phyloP scores from a whole-genome alignment of 2,329 filamentous ascomycete genomes.

The Atkinsonella texensis region DNA sequence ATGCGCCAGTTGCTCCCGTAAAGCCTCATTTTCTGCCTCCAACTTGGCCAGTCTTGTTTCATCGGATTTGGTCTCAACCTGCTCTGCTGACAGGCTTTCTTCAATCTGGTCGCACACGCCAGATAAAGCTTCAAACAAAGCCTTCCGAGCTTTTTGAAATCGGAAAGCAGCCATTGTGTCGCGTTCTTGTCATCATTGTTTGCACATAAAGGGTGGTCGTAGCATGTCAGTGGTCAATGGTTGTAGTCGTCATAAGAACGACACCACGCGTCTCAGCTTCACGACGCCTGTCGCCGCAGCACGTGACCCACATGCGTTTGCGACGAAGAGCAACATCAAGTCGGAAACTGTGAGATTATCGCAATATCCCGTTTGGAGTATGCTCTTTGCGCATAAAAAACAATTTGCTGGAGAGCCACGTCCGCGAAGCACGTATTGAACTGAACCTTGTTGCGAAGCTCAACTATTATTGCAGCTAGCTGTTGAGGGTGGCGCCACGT shows the following conservation, averaged over 20 bases:
- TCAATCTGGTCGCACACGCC: slow-evolving; percentile 27
- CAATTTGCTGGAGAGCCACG: too few relatives aligned
- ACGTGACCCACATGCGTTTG: neutral
- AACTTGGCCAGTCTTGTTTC: slow-evolving; percentile 13
- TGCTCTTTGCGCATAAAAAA: too few relatives aligned
- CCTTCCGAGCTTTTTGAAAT: slow-evolving; percentile 26
- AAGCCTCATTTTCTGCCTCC: slow-evolving; percentile 29
- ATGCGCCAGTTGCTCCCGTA: slow-evolving; percentile 24
- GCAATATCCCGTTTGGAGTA: too few relatives aligned
- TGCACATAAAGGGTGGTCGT: neutral
- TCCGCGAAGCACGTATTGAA: too few relatives aligned
- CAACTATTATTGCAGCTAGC: neutral
- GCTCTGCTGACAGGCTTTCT: neutral
- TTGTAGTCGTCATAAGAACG: neutral
- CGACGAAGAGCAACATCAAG: neutral
- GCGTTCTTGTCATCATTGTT: neutral
- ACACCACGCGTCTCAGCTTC: neutral
- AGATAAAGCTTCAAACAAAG: slow-evolving; percentile 28
- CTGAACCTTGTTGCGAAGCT: too few relatives aligned
- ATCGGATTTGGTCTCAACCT: neutral
- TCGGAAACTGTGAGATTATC: too few relatives aligned
- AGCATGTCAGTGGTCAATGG: neutral
- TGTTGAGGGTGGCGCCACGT: neutral
- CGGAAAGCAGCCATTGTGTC: slow-evolving; percentile 24
- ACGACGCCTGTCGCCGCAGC: neutral